Evolutionary conservation across 1,284 basidiomycete genomes (phyloP).

Genomic region (Vanrija sp.): DNA sequence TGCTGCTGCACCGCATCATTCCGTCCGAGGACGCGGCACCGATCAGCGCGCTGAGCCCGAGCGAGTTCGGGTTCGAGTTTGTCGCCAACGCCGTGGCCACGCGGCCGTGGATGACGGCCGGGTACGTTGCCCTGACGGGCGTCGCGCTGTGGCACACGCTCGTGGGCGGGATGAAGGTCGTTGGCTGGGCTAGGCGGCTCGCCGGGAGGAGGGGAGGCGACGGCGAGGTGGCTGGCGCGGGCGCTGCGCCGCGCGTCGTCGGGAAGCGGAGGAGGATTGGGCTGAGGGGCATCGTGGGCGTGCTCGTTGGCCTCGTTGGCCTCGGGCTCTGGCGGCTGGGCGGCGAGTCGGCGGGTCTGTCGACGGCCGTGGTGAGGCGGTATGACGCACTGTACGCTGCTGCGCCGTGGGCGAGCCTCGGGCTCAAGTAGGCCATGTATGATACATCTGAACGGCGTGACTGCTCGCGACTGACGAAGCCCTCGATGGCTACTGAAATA

Average conservation of each 20-base stretch:
- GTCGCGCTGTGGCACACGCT: constrained; percentile 28
- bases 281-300: constrained; percentile 24
- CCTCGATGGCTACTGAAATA: not conserved
- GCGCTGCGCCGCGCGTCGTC: constrained; percentile 1
- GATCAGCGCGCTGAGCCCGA: constrained; percentile 30
- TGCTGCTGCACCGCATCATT: constrained; percentile 35
- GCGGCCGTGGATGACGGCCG: constrained; percentile 19
- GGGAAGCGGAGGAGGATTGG: constrained; percentile 16
- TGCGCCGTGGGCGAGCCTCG: constrained; percentile 20
- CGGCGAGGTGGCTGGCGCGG: not conserved
- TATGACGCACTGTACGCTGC: constrained; percentile 31
- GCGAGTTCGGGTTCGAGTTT: constrained; percentile 43
- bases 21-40: constrained; percentile 27
- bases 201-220: not conserved
- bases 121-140: constrained; percentile 26
- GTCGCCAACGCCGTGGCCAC: constrained; percentile 32
- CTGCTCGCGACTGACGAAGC: not conserved
- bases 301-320: constrained; percentile 23
- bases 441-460: not conserved
- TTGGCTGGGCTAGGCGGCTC: constrained; percentile 28
- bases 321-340: constrained; percentile 31
- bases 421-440: constrained; percentile 4
- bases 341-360: constrained; percentile 21
- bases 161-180: constrained; percentile 36
- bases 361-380: constrained; percentile 21